These are phyloP conservation scores for Cicer pinnatifidum DNA, from an alignment of 306 rosid species.

Conservation along the genomic window DNA sequence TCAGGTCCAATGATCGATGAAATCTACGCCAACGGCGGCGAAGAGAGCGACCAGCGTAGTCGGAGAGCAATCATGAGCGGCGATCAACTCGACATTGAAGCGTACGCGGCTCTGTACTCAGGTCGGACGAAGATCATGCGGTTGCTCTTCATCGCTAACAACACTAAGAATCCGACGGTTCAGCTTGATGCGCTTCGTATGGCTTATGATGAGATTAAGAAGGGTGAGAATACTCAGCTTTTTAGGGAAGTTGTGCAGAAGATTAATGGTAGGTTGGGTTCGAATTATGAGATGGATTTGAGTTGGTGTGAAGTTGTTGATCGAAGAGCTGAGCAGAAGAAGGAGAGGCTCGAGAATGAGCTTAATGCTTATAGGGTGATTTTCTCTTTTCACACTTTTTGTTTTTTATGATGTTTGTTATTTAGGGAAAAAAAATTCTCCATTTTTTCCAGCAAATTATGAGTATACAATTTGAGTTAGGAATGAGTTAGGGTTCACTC, in stretches of 20 bases:
- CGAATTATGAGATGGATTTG: constrained; percentile 60
- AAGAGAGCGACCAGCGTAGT: constrained; percentile 59
- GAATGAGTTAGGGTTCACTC: background rate
- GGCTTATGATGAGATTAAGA: constrained; percentile 97
- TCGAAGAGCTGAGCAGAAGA: constrained; percentile 85
- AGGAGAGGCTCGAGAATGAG: constrained; percentile 94
- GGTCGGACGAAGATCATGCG: constrained; percentile 90
- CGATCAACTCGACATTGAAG: constrained; percentile 94
- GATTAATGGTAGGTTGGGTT: constrained; percentile 76
- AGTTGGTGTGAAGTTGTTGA: constrained; percentile 81
- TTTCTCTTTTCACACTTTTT: constrained; percentile 13
- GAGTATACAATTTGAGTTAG: background rate
- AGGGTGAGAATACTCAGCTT: constrained; percentile 88
- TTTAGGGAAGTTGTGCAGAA: constrained; percentile 80
- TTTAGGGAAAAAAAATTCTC: background rate
- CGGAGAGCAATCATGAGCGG: constrained; percentile 78
- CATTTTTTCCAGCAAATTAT: background rate
- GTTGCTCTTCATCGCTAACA: constrained; percentile 76
- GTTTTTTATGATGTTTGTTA: background rate
- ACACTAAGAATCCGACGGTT: constrained; percentile 54
- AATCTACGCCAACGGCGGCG: constrained; percentile 76
- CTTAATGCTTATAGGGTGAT: constrained; percentile 92
- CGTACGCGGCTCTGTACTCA: constrained; percentile 78
- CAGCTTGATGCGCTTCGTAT: constrained; percentile 91
- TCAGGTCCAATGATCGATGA: constrained; percentile 79